Evolutionary conservation across 106 monocot species (phyloP).

Genomic region (Platanthera zijinensis): DNA sequence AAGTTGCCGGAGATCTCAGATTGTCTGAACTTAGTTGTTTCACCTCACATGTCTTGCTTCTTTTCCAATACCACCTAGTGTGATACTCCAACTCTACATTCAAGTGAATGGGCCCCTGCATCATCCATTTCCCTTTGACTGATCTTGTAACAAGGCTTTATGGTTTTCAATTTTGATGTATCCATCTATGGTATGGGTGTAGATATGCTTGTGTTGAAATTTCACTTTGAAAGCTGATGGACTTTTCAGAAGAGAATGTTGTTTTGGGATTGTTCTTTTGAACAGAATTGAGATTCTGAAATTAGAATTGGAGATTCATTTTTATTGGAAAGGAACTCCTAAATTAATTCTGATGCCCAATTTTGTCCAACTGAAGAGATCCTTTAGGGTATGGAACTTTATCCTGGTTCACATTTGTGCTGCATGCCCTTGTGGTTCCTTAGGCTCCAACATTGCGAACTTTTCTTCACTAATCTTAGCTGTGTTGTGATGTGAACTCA

Average conservation of each 20-base stretch:
- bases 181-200: neutral
- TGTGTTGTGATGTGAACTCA: neutral
- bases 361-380: too few relatives aligned
- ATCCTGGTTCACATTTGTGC: too few relatives aligned
- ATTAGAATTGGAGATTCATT: too few relatives aligned
- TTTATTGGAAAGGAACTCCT: too few relatives aligned
- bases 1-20: constrained; percentile 20
- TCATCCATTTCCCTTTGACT: neutral
- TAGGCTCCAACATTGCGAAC: neutral
- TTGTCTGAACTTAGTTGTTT: neutral
- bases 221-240: neutral
- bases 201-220: neutral
- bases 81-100: neutral
- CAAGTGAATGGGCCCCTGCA: neutral
- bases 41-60: neutral
- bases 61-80: neutral
- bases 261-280: too few relatives aligned
- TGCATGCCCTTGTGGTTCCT: neutral
- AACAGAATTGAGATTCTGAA: too few relatives aligned
- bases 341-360: too few relatives aligned
- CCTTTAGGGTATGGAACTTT: too few relatives aligned
- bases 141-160: neutral
- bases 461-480: too few relatives aligned
- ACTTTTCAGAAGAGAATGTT: neutral
- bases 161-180: neutral